A percentile compares a stretch with the other conserved stretches of the same genome.
Evolutionary conservation across 352 stramenopile species (phyloP).

Genomic region (Phytophthora sp.): DNA sequence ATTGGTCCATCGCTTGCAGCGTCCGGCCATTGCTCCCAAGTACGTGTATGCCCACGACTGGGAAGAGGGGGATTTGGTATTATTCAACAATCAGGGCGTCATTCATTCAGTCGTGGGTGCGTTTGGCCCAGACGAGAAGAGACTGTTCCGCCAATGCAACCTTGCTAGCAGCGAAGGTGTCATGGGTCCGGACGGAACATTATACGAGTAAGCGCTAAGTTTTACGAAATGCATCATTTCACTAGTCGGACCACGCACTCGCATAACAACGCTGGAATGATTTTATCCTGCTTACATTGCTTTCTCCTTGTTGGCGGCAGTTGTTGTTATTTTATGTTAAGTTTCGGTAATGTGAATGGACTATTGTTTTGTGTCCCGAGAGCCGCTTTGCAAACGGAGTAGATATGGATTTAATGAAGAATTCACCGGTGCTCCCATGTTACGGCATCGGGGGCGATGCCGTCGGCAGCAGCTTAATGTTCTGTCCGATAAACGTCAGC

Average conservation of each 20-base stretch:
- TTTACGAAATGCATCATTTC: not conserved
- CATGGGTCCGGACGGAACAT: conserved; percentile 32
- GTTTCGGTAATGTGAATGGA: conserved; percentile 15
- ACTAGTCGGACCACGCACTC: not conserved
- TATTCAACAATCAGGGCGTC: conserved; percentile 43
- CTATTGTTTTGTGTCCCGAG: conserved; percentile 7
- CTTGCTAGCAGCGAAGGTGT: conserved; percentile 39
- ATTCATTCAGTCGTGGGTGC: conserved; percentile 40
- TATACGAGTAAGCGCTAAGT: conserved; percentile 23
- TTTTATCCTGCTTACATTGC: conserved; percentile 2
- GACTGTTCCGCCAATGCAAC: conserved; percentile 41
- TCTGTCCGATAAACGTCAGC: conserved; percentile 71
- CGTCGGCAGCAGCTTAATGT: conserved; percentile 64
- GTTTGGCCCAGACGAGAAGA: conserved; percentile 34
- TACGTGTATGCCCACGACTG: conserved; percentile 41
- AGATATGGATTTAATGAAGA: conserved; percentile 18
- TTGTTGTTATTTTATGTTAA: conserved; percentile 29
- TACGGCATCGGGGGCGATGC: conserved; percentile 58
- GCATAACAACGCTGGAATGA: conserved; percentile 18
- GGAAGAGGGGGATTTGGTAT: conserved; percentile 39
- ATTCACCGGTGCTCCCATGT: conserved; percentile 1
- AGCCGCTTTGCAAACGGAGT: conserved; percentile 10
- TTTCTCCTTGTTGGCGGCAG: not conserved
- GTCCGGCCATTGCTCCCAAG: conserved; percentile 35
- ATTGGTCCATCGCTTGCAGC: conserved; percentile 35